These are phyloP conservation scores for Rhododendron griersonianum DNA, from an alignment of 148 eudicot species.

Conservation along the genomic window DNA sequence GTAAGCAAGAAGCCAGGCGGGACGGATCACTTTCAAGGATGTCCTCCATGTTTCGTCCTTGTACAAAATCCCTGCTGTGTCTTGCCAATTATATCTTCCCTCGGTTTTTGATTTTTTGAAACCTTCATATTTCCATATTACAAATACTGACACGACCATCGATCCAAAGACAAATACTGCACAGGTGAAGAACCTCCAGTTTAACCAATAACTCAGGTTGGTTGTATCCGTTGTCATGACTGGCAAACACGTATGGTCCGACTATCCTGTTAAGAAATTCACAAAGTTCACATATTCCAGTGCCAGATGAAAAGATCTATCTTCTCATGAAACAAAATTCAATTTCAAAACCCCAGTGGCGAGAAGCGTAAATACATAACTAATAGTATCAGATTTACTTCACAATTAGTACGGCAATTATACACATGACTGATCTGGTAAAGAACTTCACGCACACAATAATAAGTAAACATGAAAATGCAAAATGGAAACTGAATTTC, in stretches of 20 bases:
- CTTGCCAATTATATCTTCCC: constrained; percentile 21
- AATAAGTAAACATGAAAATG: background rate
- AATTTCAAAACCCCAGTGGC: background rate
- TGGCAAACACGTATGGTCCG: constrained; percentile 18
- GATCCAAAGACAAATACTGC: constrained; percentile 55
- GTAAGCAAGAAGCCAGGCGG: constrained; percentile 59
- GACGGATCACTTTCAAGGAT: constrained; percentile 52
- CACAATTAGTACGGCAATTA: background rate
- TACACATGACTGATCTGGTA: background rate
- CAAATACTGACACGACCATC: constrained; percentile 26
- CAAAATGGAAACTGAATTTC: background rate
- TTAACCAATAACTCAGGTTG: constrained; percentile 71
- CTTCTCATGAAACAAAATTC: background rate
- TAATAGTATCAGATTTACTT: background rate
- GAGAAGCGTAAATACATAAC: background rate
- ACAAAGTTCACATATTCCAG: background rate
- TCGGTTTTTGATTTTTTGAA: constrained; percentile 21
- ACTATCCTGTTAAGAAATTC: constrained; percentile 23
- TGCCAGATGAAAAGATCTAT: background rate
- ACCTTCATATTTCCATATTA: constrained; percentile 72
- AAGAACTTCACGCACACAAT: background rate
- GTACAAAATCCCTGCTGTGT: constrained; percentile 37
- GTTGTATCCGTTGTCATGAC: constrained; percentile 66
- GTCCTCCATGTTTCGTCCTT: constrained; percentile 70
- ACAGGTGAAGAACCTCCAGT: constrained; percentile 84